phyloP scores from a whole-genome alignment of 73 alveolate species.

The Paraurostyla sp. region DNA sequence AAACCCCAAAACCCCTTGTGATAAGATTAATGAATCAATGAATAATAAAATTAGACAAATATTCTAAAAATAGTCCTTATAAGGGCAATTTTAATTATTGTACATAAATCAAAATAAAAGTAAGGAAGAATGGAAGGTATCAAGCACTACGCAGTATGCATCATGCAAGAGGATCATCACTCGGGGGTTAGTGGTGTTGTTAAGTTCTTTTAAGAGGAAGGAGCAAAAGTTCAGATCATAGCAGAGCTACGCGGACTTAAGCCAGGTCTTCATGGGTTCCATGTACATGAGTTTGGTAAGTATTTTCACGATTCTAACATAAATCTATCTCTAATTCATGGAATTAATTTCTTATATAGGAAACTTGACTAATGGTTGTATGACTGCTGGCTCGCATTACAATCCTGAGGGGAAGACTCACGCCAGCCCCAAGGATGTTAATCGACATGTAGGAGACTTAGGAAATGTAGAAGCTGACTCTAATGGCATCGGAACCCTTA shows the following conservation, averaged over 20 bases:
- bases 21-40: no score
- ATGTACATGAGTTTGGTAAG: conserved; percentile 90
- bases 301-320: background rate
- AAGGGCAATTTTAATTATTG: no score
- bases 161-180: conserved; percentile 67
- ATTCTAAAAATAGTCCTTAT: no score
- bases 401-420: conserved; percentile 86
- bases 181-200: conserved; percentile 83
- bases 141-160: conserved; percentile 73
- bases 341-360: background rate
- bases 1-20: no score
- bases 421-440: conserved; percentile 90
- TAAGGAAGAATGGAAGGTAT: background rate
- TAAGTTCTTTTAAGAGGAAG: conserved; percentile 76
- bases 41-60: no score
- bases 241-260: conserved; percentile 83
- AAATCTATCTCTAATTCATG: background rate
- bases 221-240: conserved; percentile 70
- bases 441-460: conserved; percentile 92
- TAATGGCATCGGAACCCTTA: conserved; percentile 54
- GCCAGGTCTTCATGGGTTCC: conserved; percentile 90
- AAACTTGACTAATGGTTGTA: conserved; percentile 82
- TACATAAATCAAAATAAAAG: no score
- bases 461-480: conserved; percentile 83
- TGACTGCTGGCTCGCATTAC: conserved; percentile 94